Base-by-base conservation (phyloP, 2,329 filamentous ascomycete species). In the Alternaria sp. region DNA sequence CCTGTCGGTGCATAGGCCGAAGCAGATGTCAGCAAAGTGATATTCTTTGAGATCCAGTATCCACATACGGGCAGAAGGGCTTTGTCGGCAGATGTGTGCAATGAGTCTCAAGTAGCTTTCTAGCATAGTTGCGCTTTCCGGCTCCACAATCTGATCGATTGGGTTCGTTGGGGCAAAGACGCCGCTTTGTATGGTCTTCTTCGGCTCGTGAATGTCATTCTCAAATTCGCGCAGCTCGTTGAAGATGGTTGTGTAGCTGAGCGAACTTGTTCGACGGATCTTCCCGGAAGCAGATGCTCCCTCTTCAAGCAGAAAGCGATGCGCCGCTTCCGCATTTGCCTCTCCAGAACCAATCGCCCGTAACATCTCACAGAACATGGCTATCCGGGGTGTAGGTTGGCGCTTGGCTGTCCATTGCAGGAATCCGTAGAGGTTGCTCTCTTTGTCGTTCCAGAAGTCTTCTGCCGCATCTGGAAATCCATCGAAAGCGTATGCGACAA, bases 321-420 rank as follows among this genome's bases (percentile, higher is more conserved):
- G 94, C 0, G 94, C 92, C 14, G 90, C 85, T 53, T 90, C 89
- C 28, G 95, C 94, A 68, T 92, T 95, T 52, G 91, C 86, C 53
- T 92, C 87, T 51, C 92, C 92, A 51, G 89, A 88, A 0, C 95
- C 92, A 46, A 99, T 89, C 1, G 93, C 90, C 71, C 93, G 91
- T 14, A 99, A 82, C 88, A 99, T 94, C 74, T 98, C 94, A 77
- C 95, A 99, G 69, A 98, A 99, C 11, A 94, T 93, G 61, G 92
- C 95, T 58, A 96, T 93, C 24, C 97, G 85, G n/a, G 95, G 95
- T 0, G 96, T 97, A 0, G 96, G 97, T 60, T 96, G 93, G 69
- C 95, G 86, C 67, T 92, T 90, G 3, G 95, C 97, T n/a, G 93
- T 91, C 95, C 95, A 99, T 64, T 96, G 91, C 74, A 99, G 84